Evolutionary conservation across 495 filamentous ascomycete genomes (phyloP).

Genomic region (Cercophora newfieldiana): DNA sequence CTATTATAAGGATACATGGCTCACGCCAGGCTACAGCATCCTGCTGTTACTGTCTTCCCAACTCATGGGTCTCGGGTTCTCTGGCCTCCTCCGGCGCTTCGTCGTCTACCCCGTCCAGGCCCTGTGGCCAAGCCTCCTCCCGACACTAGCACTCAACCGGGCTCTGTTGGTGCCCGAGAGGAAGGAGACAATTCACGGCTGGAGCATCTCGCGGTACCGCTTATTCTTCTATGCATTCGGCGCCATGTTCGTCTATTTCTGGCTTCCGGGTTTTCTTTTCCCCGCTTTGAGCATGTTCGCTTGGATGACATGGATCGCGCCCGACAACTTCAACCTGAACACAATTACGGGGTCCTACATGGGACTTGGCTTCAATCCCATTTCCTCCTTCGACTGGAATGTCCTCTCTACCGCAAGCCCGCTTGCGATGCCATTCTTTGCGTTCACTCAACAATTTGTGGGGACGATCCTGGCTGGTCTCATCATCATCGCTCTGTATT

Average conservation of each 20-base stretch:
- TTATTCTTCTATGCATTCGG: constrained; percentile 25
- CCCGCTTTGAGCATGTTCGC: constrained; percentile 24
- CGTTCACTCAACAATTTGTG: constrained; percentile 15
- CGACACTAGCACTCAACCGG: constrained; percentile 14
- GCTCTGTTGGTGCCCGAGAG: constrained; percentile 9
- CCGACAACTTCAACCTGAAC: constrained; percentile 22
- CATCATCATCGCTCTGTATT: constrained; percentile 51
- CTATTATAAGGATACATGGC: constrained; percentile 3
- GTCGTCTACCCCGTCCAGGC: constrained; percentile 33
- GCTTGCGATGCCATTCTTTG: constrained; percentile 24
- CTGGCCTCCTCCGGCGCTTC: constrained; percentile 46
- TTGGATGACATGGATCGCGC: constrained; percentile 32
- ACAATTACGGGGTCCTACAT: constrained; percentile 13
- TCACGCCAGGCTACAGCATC: constrained; percentile 26
- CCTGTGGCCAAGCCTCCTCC: constrained; percentile 18
- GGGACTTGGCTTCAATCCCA: constrained; percentile 19
- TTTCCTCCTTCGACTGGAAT: constrained; percentile 22
- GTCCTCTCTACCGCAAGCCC: background rate
- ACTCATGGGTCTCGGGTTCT: constrained; percentile 38
- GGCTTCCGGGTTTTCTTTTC: constrained; percentile 28
- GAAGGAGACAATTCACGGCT: constrained; percentile 18
- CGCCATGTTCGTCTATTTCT: constrained; percentile 29
- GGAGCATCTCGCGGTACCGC: constrained; percentile 27
- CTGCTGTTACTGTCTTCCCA: constrained; percentile 25
- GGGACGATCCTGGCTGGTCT: constrained; percentile 22